Conservation (phyloP, 2,329 filamentous ascomycete species). For the Fulvia fulva region DNA sequence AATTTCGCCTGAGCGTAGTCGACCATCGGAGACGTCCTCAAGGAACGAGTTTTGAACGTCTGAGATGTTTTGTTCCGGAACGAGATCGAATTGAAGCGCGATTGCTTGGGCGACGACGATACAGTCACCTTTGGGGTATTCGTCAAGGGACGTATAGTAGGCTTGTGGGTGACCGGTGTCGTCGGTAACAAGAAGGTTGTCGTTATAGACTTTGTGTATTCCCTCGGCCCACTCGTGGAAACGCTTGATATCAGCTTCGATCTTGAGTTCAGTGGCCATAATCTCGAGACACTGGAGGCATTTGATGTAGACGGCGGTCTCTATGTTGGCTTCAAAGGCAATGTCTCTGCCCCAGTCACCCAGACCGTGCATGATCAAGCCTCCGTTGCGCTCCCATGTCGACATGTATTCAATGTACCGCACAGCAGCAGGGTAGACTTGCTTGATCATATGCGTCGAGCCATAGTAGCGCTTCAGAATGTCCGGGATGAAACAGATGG, state of each 20-base stretch:
- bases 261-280: conserved; percentile 35
- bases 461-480: conserved; percentile 41
- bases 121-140: conserved; percentile 29
- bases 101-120: conserved; percentile 8
- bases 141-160: conserved; percentile 40
- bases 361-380: conserved; percentile 43
- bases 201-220: conserved; percentile 35
- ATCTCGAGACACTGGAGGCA: conserved; percentile 37
- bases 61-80: conserved; percentile 2
- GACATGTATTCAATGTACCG: conserved; percentile 43
- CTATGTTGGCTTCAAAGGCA: conserved; percentile 45
- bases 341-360: conserved; percentile 45
- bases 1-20: conserved; percentile 42
- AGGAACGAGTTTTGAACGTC: conserved; percentile 4
- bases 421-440: conserved; percentile 37
- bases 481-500: conserved; percentile 37
- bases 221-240: conserved; percentile 30
- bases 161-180: conserved; percentile 33
- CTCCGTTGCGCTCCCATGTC: conserved; percentile 39
- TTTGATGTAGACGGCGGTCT: conserved; percentile 44
- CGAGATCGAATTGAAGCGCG: conserved; percentile 9
- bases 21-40: conserved; percentile 23
- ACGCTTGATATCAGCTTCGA: conserved; percentile 23
- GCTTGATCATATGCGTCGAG: conserved; percentile 37
- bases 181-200: conserved; percentile 34